Evolutionary conservation across 768 basidiomycete species (phyloP).

Genomic region (Termitomyces eurrhizus): DNA sequence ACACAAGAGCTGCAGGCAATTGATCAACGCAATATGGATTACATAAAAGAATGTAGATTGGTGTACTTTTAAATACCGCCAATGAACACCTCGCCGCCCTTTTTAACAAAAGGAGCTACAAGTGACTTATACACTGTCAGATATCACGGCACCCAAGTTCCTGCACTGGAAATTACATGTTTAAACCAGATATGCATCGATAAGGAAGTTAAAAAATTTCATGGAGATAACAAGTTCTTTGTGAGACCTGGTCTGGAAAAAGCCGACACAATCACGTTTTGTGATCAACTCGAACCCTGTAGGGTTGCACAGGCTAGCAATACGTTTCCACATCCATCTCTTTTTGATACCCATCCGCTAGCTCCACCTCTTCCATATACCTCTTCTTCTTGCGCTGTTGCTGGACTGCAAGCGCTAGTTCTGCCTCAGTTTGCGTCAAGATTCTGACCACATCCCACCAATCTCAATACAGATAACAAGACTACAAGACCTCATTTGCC

Average conservation of each 20-base stretch:
- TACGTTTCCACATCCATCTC: constrained; percentile 13
- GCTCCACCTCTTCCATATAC: constrained; percentile 18
- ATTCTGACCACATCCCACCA: constrained; percentile 10
- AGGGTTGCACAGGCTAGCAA: constrained; percentile 11
- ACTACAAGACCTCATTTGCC: constrained; percentile 16
- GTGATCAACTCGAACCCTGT: neutral
- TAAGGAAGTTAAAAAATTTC: neutral
- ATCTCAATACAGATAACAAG: constrained; percentile 14
- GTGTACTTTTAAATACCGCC: neutral
- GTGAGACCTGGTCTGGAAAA: constrained; percentile 14
- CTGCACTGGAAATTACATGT: neutral
- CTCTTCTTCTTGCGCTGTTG: constrained; percentile 23
- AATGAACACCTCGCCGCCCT: neutral
- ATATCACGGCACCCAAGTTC: neutral
- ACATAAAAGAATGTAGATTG: too few relatives aligned
- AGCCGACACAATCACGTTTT: constrained; percentile 19
- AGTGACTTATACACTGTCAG: neutral
- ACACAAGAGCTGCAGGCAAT: too few relatives aligned
- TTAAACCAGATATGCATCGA: neutral
- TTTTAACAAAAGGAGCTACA: neutral
- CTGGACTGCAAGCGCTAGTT: constrained; percentile 41
- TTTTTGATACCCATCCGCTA: constrained; percentile 34
- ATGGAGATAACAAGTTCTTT: neutral
- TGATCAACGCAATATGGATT: too few relatives aligned
- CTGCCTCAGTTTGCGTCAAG: constrained; percentile 28